Conservation (phyloP, 352 stramenopile genomes). For the Pythium myriotylum region DNA sequence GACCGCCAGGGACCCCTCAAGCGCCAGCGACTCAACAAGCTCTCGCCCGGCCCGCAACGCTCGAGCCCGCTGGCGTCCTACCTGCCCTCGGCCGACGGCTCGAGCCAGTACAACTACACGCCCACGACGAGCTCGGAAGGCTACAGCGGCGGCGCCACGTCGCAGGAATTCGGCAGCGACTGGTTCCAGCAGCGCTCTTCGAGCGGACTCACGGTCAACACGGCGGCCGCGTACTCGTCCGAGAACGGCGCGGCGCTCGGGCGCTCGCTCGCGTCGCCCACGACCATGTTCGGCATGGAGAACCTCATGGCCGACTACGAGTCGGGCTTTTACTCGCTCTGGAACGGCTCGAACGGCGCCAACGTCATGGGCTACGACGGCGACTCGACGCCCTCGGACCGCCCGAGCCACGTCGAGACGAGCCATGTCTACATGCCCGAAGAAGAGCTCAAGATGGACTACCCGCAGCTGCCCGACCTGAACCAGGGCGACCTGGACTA, state of each 20-base stretch:
- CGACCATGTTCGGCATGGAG: slow-evolving; percentile 56
- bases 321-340: slow-evolving; percentile 68
- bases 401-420: slow-evolving; percentile 9
- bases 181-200: slow-evolving; percentile 22
- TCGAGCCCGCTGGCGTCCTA: slow-evolving; percentile 21
- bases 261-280: slow-evolving; percentile 42
- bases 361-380: slow-evolving; percentile 59
- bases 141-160: background rate
- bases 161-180: slow-evolving; percentile 14
- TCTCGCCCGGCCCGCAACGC: slow-evolving; percentile 7
- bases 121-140: background rate
- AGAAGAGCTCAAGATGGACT: slow-evolving; percentile 79
- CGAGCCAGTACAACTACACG: slow-evolving; percentile 9
- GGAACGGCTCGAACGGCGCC: slow-evolving; percentile 44
- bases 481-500: slow-evolving; percentile 80
- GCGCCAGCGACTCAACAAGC: slow-evolving; percentile 13
- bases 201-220: slow-evolving; percentile 9
- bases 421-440: slow-evolving; percentile 47
- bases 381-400: slow-evolving; percentile 21
- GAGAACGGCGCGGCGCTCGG: slow-evolving; percentile 1
- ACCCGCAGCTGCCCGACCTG: slow-evolving; percentile 62
- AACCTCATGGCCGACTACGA: slow-evolving; percentile 76
- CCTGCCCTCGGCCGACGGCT: slow-evolving; percentile 14
- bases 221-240: slow-evolving; percentile 4
- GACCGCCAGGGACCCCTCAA: slow-evolving; percentile 7